phyloP scores from a whole-genome alignment of 2,329 filamentous ascomycete genomes.

The Fusarium keratoplasticum region DNA sequence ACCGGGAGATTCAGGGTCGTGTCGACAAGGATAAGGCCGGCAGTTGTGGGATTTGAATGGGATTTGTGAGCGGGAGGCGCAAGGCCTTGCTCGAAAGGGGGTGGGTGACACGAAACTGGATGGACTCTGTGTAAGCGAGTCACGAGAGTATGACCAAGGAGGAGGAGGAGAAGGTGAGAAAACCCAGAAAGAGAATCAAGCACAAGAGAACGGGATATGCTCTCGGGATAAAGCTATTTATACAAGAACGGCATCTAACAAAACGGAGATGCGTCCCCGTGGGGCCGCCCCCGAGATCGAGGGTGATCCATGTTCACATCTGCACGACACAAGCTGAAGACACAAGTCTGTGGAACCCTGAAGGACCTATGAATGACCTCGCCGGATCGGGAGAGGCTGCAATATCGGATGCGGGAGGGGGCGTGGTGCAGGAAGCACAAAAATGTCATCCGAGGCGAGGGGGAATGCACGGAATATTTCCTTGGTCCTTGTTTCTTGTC shows the following conservation, averaged over 20 bases:
- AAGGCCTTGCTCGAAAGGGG: not conserved
- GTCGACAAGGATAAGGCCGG: not conserved
- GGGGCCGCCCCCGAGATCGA: constrained; percentile 23
- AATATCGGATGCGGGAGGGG: constrained; percentile 18
- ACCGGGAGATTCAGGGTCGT: not conserved
- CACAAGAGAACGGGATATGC: not conserved
- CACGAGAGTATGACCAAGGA: not conserved
- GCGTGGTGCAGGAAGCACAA: not conserved
- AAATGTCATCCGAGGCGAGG: not conserved
- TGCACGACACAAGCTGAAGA: constrained; percentile 30
- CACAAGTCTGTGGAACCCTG: constrained; percentile 10
- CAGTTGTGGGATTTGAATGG: not conserved
- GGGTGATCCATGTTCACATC: constrained; percentile 34
- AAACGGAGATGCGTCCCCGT: constrained; percentile 9
- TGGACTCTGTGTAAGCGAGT: not conserved
- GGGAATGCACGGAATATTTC: not conserved
- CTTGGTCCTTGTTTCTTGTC: constrained; percentile 14
- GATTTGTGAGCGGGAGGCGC: not conserved
- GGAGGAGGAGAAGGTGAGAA: not conserved
- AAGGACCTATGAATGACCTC: constrained; percentile 12
- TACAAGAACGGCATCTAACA: constrained; percentile 5
- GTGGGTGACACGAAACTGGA: no score
- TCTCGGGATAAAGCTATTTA: constrained; percentile 24
- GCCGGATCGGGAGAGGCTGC: not conserved
- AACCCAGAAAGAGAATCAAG: not conserved